Evolutionary conservation across 78 protist species (phyloP).

Genomic region (Parvularia atlantis): DNA sequence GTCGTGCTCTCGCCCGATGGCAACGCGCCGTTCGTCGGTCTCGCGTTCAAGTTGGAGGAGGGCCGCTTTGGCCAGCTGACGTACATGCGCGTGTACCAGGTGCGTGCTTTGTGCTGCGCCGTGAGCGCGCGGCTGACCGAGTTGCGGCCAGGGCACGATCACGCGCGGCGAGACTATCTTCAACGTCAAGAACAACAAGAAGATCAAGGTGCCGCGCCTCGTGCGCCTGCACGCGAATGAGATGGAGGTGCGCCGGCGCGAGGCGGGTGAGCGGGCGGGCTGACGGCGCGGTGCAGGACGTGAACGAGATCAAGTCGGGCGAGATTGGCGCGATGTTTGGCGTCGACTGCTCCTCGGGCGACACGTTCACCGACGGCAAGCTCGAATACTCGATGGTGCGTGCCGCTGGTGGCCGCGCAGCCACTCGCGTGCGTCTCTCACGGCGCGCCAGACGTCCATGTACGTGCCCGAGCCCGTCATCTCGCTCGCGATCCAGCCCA

Average conservation of each 20-base stretch:
- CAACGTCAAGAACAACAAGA: conserved; percentile 43
- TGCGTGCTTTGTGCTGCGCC: no score
- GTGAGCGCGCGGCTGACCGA: background rate
- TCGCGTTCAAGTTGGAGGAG: conserved; percentile 86
- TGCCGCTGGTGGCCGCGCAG: no score
- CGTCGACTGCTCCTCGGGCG: conserved; percentile 89
- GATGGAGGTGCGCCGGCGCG: no score
- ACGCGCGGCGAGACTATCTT: conserved; percentile 52
- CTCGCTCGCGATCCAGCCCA: conserved; percentile 66
- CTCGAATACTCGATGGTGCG: background rate
- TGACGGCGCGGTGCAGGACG: no score
- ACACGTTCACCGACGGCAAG: conserved; percentile 67
- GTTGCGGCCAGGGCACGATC: no score
- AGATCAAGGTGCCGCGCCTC: conserved; percentile 64
- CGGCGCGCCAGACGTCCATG: no score
- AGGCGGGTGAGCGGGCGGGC: no score
- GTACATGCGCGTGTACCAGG: conserved; percentile 90
- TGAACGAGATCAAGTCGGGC: conserved; percentile 51
- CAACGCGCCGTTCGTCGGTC: conserved; percentile 56
- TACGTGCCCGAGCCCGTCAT: conserved; percentile 89
- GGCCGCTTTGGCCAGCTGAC: conserved; percentile 81
- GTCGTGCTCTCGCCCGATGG: conserved; percentile 37
- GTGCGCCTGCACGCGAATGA: conserved; percentile 88
- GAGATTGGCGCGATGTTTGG: conserved; percentile 95
- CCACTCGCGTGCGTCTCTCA: no score